Evolutionary conservation across 441 rosid genomes (phyloP).

Genomic region (Gossypium aridum): DNA sequence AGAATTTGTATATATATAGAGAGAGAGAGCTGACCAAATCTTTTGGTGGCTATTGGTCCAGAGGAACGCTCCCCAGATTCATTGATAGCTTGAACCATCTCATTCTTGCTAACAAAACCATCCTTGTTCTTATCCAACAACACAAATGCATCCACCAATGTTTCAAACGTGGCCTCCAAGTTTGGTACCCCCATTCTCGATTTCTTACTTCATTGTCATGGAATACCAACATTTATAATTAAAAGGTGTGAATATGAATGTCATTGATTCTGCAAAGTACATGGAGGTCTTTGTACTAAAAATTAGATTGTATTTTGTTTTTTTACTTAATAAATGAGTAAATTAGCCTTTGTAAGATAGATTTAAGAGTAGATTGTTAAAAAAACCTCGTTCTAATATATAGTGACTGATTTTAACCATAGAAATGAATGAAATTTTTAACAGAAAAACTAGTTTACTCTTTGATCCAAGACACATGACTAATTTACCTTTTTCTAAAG

Average conservation of each 20-base stretch:
- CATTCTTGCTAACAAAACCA: constrained; percentile 78
- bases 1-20: neutral
- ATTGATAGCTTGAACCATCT: constrained; percentile 79
- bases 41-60: constrained; percentile 77
- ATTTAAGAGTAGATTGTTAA: too few species aligned
- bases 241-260: neutral
- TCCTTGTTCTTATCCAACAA: constrained; percentile 88
- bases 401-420: too few species aligned
- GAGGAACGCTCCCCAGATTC: constrained; percentile 90
- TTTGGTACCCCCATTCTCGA: constrained; percentile 60
- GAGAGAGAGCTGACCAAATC: constrained; percentile 60
- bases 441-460: too few species aligned
- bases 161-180: constrained; percentile 77
- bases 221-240: constrained; percentile 17
- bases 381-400: too few species aligned
- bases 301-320: fast-evolving
- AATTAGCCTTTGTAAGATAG: too few species aligned
- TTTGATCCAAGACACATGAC: too few species aligned
- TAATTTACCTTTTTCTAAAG: too few species aligned
- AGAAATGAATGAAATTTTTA: too few species aligned
- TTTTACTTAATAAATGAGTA: too few species aligned
- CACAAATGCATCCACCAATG: constrained; percentile 77
- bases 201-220: constrained; percentile 47
- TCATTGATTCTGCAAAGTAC: neutral
- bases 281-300: too few species aligned